phyloP scores from a whole-genome alignment of 495 filamentous ascomycete species.

The Lasiosphaeria ovina region DNA sequence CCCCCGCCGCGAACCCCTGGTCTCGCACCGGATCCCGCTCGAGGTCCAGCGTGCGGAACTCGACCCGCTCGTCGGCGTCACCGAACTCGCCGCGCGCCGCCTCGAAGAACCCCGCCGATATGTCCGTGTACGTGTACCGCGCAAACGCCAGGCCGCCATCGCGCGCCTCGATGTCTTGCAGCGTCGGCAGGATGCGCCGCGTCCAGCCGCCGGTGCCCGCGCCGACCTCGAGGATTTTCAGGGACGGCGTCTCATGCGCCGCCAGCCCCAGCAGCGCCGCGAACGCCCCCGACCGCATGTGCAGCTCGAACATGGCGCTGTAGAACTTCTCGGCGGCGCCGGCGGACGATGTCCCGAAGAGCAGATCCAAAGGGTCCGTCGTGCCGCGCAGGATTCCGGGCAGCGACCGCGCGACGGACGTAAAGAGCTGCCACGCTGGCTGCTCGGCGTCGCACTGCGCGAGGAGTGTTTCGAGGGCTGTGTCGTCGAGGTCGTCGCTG shows the following conservation, averaged over 20 bases:
- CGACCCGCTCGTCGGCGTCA: constrained; percentile 23
- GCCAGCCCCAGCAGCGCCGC: constrained; percentile 24
- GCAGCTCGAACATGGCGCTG: constrained; percentile 24
- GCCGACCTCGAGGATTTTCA: constrained; percentile 50
- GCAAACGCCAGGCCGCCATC: constrained; percentile 25
- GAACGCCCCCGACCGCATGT: constrained; percentile 22
- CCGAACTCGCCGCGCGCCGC: constrained; percentile 24
- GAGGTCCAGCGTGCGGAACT: constrained; percentile 35
- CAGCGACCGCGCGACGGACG: constrained; percentile 30
- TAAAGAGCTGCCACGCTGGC: constrained; percentile 26
- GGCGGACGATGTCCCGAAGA: constrained; percentile 26
- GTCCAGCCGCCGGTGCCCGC: no score
- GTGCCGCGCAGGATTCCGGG: constrained; percentile 40
- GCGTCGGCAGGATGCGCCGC: constrained; percentile 15
- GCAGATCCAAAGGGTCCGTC: constrained; percentile 39
- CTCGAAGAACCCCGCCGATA: constrained; percentile 52
- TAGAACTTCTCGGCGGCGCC: constrained; percentile 29
- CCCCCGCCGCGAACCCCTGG: constrained; percentile 29
- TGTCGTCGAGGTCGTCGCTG: no score
- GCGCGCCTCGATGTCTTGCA: constrained; percentile 26
- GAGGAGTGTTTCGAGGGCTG: constrained; percentile 11
- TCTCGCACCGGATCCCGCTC: constrained; percentile 17
- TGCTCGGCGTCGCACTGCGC: constrained; percentile 19
- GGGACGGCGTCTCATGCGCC: constrained; percentile 39
- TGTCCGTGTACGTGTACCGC: constrained; percentile 54